Evolutionary conservation across 169 alveolate species (phyloP), one percentile per base, ranked within the genome.

Genomic region (Theileria luwenshuni): DNA sequence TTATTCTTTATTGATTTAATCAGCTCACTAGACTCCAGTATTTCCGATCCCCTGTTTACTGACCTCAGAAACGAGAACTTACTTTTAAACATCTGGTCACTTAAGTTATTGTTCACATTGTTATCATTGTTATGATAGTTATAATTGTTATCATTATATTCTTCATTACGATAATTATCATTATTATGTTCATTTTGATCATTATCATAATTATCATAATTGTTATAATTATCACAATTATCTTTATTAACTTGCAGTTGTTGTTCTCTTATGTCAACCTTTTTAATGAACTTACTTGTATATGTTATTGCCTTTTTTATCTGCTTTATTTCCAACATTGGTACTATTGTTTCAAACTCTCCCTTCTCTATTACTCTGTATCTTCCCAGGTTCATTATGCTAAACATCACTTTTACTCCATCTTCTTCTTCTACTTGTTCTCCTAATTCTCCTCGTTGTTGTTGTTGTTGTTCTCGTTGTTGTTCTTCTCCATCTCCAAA

Each of bases 1-100:
- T 49, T 30, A 49, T 5, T 21, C 23, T 49, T 49, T 10, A 21
- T 8, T 21, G 59, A 5, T 8, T 5, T 49, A 5, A 25, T 49
- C 8, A 49, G 3, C n/a, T n/a, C n/a, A n/a, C n/a, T n/a, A n/a
- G n/a, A n/a, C n/a, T n/a, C n/a, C n/a, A n/a, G n/a, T n/a, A n/a
- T n/a, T n/a, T n/a, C n/a, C n/a, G n/a, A n/a, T n/a, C n/a, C n/a
- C n/a, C n/a, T n/a, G n/a, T n/a, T n/a, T n/a, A n/a, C n/a, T 49
- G 3, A 2, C 19, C 25, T 59, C 3, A 59, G 3, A 30, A 59
- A 30, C 43, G 45, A 21, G 62, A 23, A 59, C 25, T 59, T 59
- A 10, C 68, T 21, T 32, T 28, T 59, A 59, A 59, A 59, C 32
- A 59, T 59, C 7, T 8, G 69, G 25, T 59, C 68, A 19, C 3